Evolutionary conservation across 208 protist species (phyloP).

Genomic region (Acanthamoeba royreba): DNA sequence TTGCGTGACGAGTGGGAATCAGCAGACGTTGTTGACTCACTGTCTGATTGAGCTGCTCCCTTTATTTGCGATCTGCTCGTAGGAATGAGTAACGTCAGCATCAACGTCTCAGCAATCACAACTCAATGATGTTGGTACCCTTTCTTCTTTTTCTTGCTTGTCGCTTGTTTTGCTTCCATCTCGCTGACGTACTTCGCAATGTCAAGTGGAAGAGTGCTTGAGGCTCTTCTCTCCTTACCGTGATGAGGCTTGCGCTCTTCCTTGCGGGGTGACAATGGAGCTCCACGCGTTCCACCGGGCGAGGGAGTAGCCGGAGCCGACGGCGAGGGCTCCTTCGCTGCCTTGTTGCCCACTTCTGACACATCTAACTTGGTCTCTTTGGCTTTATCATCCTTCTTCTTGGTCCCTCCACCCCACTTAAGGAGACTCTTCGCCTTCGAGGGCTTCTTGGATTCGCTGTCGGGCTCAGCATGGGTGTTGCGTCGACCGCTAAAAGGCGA

Average conservation of each 20-base stretch:
- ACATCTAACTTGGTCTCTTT: too few species aligned
- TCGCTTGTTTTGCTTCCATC: not conserved
- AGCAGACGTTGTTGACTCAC: not conserved
- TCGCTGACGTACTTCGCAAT: not conserved
- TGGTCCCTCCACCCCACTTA: not conserved
- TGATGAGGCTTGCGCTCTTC: not conserved
- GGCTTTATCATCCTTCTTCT: not conserved
- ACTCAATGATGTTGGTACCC: too few species aligned
- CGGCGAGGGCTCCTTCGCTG: not conserved
- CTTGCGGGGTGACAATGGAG: not conserved
- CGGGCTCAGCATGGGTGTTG: not conserved
- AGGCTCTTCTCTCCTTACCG: not conserved
- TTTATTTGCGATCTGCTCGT: not conserved
- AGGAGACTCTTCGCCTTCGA: constrained; percentile 19
- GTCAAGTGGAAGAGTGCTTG: not conserved
- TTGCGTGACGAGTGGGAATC: not conserved
- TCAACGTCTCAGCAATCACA: too few species aligned
- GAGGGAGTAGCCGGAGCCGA: not conserved
- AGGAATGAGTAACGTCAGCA: too few species aligned
- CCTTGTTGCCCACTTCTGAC: not conserved
- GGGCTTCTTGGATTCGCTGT: not conserved
- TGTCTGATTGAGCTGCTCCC: not conserved
- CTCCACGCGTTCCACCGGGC: not conserved
- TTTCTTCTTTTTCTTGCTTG: not conserved
- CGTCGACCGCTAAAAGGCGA: not conserved